Conservation (phyloP, 1,284 basidiomycete species). For the Tilletia indica region DNA sequence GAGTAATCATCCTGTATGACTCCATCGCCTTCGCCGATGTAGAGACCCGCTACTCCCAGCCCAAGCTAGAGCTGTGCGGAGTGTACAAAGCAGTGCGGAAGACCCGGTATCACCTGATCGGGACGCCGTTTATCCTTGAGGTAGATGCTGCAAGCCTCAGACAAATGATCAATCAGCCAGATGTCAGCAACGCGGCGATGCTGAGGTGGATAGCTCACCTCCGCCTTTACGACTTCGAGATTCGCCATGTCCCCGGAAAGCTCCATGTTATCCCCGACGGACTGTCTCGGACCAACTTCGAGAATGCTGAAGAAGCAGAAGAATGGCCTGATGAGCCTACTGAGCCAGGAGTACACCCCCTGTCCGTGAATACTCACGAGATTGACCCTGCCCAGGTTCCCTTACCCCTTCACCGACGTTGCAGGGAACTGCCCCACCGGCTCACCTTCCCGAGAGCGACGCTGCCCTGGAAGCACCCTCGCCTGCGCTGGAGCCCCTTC, state of each 20-base stretch:
- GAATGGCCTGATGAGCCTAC: not conserved
- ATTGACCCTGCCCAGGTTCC: no score
- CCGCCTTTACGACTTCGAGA: slow-evolving; percentile 56
- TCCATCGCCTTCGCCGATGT: slow-evolving; percentile 56
- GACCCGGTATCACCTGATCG: slow-evolving; percentile 52
- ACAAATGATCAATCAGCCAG: slow-evolving; percentile 60
- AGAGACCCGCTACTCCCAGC: slow-evolving; percentile 58
- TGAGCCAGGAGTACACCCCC: no score
- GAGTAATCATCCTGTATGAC: slow-evolving; percentile 20
- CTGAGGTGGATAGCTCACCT: slow-evolving; percentile 58
- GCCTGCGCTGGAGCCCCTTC: no score
- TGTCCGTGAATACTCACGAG: no score
- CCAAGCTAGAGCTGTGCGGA: slow-evolving; percentile 60
- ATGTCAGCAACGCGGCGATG: slow-evolving; percentile 56
- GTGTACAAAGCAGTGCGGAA: slow-evolving; percentile 51
- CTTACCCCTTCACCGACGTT: no score
- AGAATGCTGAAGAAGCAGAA: not conserved
- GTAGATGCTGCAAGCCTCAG: slow-evolving; percentile 59
- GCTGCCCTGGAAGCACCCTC: no score
- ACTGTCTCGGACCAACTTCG: slow-evolving; percentile 46
- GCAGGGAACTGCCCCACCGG: no score
- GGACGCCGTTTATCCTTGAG: slow-evolving; percentile 57
- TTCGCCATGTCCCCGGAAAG: slow-evolving; percentile 56
- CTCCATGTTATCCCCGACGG: slow-evolving; percentile 56
- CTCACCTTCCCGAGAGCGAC: no score